Conservation (phyloP, 805 yeast genomes). For the Metschnikowia chrysomelidarum region DNA sequence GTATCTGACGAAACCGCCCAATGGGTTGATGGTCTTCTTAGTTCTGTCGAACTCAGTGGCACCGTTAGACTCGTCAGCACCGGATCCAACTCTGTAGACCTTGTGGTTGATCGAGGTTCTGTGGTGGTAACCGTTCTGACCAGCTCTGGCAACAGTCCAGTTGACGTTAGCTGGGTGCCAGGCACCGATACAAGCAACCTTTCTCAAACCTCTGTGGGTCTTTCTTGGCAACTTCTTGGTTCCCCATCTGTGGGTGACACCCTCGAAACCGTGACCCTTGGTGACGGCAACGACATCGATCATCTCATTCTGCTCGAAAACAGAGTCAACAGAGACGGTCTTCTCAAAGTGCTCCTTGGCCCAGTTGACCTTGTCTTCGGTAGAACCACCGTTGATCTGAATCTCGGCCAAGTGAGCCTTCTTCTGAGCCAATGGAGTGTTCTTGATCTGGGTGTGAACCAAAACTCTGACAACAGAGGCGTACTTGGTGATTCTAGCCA, state of each 20-base stretch:
- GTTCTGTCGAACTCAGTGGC: conserved; percentile 99
- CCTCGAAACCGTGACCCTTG: conserved; percentile 99
- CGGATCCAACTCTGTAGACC: conserved; percentile 99
- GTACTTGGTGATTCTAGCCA: conserved; percentile 98
- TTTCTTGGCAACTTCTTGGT: conserved; percentile 99
- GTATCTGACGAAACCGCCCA: conserved; percentile 99
- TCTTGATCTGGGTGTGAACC: conserved; percentile 99
- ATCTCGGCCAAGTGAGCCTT: conserved; percentile 99
- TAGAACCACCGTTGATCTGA: conserved; percentile 99
- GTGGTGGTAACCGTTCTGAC: conserved; percentile 99
- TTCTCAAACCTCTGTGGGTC: conserved; percentile 99
- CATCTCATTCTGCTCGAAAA: conserved; percentile 98
- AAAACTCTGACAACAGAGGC: conserved; percentile 97
- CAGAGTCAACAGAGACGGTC: conserved; percentile 93
- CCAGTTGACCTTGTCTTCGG: conserved; percentile 97
- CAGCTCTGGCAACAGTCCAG: conserved; percentile 99
- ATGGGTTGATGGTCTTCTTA: conserved; percentile 98
- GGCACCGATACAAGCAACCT: conserved; percentile 99
- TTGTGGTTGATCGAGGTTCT: conserved; percentile 99
- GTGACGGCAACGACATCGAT: conserved; percentile 98
- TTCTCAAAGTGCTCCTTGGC: conserved; percentile 99
- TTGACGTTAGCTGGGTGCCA: conserved; percentile 99
- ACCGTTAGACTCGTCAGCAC: conserved; percentile 90
- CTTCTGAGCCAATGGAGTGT: conserved; percentile 99
- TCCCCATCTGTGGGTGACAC: conserved; percentile 99